Evolutionary conservation across 176 grass and related monocot species (phyloP).

Genomic region (maize (Zea mays)): DNA sequence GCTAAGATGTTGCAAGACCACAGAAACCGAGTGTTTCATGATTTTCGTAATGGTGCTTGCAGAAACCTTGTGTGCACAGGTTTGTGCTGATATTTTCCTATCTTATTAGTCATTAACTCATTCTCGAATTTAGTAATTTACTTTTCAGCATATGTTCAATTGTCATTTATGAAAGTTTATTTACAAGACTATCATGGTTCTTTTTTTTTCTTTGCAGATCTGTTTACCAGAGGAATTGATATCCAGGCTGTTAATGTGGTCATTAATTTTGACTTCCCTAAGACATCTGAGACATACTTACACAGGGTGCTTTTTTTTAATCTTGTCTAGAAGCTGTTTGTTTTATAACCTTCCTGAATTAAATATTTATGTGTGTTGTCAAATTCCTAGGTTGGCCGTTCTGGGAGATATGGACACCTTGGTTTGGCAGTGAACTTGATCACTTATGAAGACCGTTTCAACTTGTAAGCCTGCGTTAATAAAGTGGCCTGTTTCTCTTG

Average conservation of each 20-base stretch:
- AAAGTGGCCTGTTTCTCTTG: background rate
- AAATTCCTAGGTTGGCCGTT: slow-evolving; percentile 62
- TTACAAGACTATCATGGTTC: background rate
- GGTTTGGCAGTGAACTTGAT: slow-evolving; percentile 75
- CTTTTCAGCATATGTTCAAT: background rate
- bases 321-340: background rate
- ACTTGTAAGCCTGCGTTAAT: slow-evolving; percentile 49
- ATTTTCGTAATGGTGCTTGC: slow-evolving; percentile 95
- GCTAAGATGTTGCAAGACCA: slow-evolving; percentile 98
- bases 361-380: background rate
- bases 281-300: slow-evolving; percentile 85
- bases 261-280: slow-evolving; percentile 96
- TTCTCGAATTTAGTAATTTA: background rate
- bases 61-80: slow-evolving; percentile 96
- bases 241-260: slow-evolving; percentile 98
- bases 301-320: slow-evolving; percentile 62
- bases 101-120: background rate
- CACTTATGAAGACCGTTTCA: slow-evolving; percentile 76
- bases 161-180: background rate
- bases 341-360: slow-evolving; percentile 15
- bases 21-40: slow-evolving; percentile 89
- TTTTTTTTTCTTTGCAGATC: slow-evolving; percentile 61
- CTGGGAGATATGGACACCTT: slow-evolving; percentile 73
- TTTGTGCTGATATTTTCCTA: slow-evolving; percentile 5
- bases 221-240: slow-evolving; percentile 96